These are phyloP conservation scores for Diatrype stigma DNA, from an alignment of 2,329 filamentous ascomycete species.

Conservation along the genomic window DNA sequence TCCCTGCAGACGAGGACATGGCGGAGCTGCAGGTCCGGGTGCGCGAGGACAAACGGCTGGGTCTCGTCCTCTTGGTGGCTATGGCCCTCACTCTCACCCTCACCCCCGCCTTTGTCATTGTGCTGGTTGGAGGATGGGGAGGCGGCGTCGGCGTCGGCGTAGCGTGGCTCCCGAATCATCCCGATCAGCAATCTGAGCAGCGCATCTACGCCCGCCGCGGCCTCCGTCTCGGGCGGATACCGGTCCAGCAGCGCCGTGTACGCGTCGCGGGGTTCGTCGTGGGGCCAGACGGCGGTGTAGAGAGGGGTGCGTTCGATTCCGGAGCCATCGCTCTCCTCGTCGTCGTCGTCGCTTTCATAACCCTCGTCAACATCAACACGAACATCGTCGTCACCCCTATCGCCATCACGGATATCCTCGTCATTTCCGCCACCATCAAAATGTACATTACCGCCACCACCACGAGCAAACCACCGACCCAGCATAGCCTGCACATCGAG, in stretches of 20 bases:
- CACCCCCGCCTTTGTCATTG: not conserved
- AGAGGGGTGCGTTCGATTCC: constrained; percentile 8
- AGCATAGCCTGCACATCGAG: constrained; percentile 20
- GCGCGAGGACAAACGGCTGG: constrained; percentile 19
- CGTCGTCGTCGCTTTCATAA: too few species aligned
- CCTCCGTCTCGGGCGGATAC: constrained; percentile 9
- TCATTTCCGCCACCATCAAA: constrained; percentile 3
- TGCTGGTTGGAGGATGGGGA: not conserved
- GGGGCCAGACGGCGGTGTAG: constrained; percentile 13
- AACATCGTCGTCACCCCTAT: too few species aligned
- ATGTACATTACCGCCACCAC: not conserved
- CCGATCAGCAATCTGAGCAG: constrained; percentile 15
- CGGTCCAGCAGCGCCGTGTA: constrained; percentile 15
- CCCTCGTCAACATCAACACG: too few species aligned
- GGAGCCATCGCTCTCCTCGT: too few species aligned
- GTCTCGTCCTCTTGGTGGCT: constrained; percentile 1
- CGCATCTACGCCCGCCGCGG: constrained; percentile 12
- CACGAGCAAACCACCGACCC: constrained; percentile 12
- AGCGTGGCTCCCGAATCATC: constrained; percentile 14
- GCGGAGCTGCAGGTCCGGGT: constrained; percentile 19
- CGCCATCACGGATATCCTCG: not conserved
- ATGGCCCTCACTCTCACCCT: not conserved
- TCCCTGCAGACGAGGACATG: constrained; percentile 17
- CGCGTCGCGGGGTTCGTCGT: constrained; percentile 6
- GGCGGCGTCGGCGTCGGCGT: not conserved